A percentile compares a stretch with the other conserved stretches of the same genome.
Conservation (phyloP, 495 filamentous ascomycete genomes). For the Aspergillus conjunctus region DNA sequence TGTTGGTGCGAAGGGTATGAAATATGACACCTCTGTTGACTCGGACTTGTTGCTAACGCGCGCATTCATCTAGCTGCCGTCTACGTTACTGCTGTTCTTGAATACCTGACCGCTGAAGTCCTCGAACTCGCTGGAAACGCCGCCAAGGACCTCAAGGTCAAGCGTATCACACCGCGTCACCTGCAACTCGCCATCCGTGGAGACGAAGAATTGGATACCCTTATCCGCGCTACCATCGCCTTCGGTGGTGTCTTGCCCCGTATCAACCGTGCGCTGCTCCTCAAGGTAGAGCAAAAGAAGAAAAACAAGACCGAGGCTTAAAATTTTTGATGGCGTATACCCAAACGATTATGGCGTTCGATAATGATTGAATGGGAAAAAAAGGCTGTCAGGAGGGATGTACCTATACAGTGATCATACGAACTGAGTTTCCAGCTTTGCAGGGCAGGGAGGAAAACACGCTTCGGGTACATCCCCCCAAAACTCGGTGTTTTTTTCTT, state of each 20-base stretch:
- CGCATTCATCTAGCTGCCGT: conserved; percentile 66
- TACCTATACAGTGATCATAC: conserved; percentile 17
- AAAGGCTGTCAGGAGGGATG: conserved; percentile 8
- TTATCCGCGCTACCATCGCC: conserved; percentile 97
- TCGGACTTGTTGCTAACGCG: conserved; percentile 22
- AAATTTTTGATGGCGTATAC: conserved; percentile 29
- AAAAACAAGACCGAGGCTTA: conserved; percentile 69
- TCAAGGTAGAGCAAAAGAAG: conserved; percentile 99
- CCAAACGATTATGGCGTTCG: conserved; percentile 34
- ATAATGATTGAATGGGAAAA: conserved; percentile 27
- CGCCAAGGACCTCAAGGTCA: conserved; percentile 99
- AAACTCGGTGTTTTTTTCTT: conserved; percentile 6
- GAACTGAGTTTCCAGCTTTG: conserved; percentile 16
- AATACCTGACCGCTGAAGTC: conserved; percentile 98
- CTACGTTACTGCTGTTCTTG: conserved; percentile 96
- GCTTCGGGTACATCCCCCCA: conserved; percentile 2
- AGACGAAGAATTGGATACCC: conserved; percentile 95
- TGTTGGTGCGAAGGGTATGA: conserved; percentile 87
- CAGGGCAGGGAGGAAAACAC: conserved; percentile 2
- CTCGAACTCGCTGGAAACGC: conserved; percentile 97
- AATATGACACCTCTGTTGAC: background rate
- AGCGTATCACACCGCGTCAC: conserved; percentile 98
- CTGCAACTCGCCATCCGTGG: conserved; percentile 97
- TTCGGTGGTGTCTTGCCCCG: conserved; percentile 98
- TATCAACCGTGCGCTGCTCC: conserved; percentile 94